Base-by-base conservation (phyloP, 2,329 filamentous ascomycete species). In the Allantophomopsis cytisporea region DNA sequence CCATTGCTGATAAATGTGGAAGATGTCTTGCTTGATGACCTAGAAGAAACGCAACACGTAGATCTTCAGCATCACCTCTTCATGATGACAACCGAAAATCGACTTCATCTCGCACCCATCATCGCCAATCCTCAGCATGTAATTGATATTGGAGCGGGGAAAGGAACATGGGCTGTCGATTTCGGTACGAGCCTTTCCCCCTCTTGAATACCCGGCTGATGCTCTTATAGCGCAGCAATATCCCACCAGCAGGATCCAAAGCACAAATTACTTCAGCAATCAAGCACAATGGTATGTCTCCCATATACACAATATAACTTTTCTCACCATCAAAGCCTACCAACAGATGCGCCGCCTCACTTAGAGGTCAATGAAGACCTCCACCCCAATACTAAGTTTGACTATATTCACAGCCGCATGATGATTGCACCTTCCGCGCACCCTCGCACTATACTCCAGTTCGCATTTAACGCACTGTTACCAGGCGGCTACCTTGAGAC, bases 331-430 rank as follows among this genome's bases (percentile, higher is more conserved):
- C 23, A 28, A 28, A 28, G 23, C 10, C 23, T 28, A 3, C 23
- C 23, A 28, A 8, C 23, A 28, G 10, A 10, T 10, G 7, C 23
- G 11, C 23, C 8, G 3, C 23, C 3, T 12, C 3, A 5, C 23
- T 28, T 28, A 12, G 23, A 28, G 5, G 23, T 8, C 7, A 28
- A 28, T 49, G 50, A 68, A 34, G 56, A 71, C 13, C 66, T 71
- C 44, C 66, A 71, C 46, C 56, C 64, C 8, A 63, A 69, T 45
- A 56, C 63, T 2, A 55, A 65, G 43, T 70, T 69, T 47, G 66
- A 70, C 49, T 64, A 61, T 44, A 63, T 72, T 42, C 66, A 70
- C 49, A 51, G 57, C 35, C 59, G 67, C 20, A 56, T 64, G 47
- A 44, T 43, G 23, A 34, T 18, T n/a, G 36, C 16, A 12, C n/a